These are phyloP conservation scores for Alternaria triticimaculans DNA, from an alignment of 2,329 filamentous ascomycete genomes.

Conservation along the genomic window DNA sequence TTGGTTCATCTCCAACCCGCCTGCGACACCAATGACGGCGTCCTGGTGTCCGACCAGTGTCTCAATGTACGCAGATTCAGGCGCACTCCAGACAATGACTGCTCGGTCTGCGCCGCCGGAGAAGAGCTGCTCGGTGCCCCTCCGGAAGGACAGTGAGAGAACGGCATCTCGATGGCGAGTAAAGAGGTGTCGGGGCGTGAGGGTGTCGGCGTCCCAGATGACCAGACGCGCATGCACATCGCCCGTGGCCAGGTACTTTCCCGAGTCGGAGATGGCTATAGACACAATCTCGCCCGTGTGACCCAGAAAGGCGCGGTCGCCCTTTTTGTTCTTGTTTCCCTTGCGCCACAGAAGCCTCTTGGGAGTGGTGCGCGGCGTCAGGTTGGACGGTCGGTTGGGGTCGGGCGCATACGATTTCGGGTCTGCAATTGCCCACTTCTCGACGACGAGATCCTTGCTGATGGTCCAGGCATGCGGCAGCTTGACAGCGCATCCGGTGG, in stretches of 20 bases:
- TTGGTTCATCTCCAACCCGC: slow-evolving; percentile 65
- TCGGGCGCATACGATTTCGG: slow-evolving; percentile 35
- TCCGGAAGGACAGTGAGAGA: slow-evolving; percentile 82
- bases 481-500: slow-evolving; percentile 81
- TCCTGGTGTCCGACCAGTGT: slow-evolving; percentile 97
- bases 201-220: slow-evolving; percentile 81
- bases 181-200: slow-evolving; percentile 83
- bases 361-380: slow-evolving; percentile 66
- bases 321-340: slow-evolving; percentile 65
- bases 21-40: slow-evolving; percentile 79
- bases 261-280: slow-evolving; percentile 86
- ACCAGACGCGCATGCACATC: slow-evolving; percentile 84
- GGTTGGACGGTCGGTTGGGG: slow-evolving; percentile 38
- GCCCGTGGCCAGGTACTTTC: slow-evolving; percentile 89
- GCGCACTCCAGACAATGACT: slow-evolving; percentile 92
- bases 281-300: slow-evolving; percentile 82
- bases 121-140: slow-evolving; percentile 89
- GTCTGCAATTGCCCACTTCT: slow-evolving; percentile 87
- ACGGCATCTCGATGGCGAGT: slow-evolving; percentile 91
- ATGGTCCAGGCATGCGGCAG: slow-evolving; percentile 86
- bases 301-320: slow-evolving; percentile 68
- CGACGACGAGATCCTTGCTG: slow-evolving; percentile 81
- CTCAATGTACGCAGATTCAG: slow-evolving; percentile 92
- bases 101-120: slow-evolving; percentile 90
- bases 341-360: slow-evolving; percentile 68